Conservation (phyloP, 371 early-diverging fungal species). For the Actinomucor elegans region DNA sequence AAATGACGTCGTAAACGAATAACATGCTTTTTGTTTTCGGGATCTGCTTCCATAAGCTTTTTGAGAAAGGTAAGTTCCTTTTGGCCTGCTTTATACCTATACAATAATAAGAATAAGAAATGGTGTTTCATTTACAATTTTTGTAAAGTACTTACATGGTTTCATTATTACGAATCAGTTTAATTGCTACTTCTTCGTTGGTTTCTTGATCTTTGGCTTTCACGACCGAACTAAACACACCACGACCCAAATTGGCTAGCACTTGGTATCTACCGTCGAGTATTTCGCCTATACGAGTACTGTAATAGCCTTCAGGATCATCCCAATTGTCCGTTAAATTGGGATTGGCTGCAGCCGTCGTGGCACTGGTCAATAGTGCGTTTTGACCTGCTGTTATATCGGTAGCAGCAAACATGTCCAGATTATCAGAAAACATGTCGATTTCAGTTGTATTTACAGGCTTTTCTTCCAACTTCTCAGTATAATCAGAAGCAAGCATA, state of each 20-base stretch:
- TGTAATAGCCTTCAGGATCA: constrained; percentile 96
- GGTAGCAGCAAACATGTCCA: constrained; percentile 53
- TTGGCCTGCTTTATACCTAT: constrained; percentile 86
- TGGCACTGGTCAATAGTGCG: constrained; percentile 12
- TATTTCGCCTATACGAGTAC: constrained; percentile 83
- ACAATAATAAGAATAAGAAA: background rate
- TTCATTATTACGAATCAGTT: constrained; percentile 93
- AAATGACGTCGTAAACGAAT: constrained; percentile 84
- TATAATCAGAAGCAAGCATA: constrained; percentile 66
- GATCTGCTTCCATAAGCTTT: constrained; percentile 79
- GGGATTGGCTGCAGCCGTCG: constrained; percentile 41
- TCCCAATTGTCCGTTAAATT: constrained; percentile 89
- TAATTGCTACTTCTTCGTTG: constrained; percentile 90
- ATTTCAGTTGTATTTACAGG: constrained; percentile 39
- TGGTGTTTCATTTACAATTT: too few species aligned
- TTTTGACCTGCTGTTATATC: constrained; percentile 26
- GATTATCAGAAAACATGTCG: constrained; percentile 78
- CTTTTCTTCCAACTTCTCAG: constrained; percentile 39
- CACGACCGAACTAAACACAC: constrained; percentile 94
- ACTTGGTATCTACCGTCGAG: constrained; percentile 86
- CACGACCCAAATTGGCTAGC: constrained; percentile 83
- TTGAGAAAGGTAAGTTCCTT: constrained; percentile 89
- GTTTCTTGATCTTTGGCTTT: constrained; percentile 75
- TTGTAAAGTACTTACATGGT: constrained; percentile 68
- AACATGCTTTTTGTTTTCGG: constrained; percentile 84